Percentiles rank a stretch among this genome's conserved stretches.
Evolutionary conservation across 768 basidiomycete species (phyloP).

Genomic region (Harrya chromipes): DNA sequence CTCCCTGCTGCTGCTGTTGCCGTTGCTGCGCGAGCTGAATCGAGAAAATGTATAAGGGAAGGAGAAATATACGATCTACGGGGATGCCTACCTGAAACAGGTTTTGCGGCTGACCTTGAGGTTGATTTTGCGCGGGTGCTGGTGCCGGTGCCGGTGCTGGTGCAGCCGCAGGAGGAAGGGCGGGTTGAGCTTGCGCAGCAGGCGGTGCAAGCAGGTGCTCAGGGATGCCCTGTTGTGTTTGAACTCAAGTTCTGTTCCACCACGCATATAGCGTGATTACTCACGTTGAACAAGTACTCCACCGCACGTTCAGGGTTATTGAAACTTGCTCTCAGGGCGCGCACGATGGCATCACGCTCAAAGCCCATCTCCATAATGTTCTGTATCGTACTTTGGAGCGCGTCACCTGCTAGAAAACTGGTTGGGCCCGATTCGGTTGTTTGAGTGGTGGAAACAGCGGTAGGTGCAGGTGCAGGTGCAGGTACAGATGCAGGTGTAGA

Average conservation of each 20-base stretch:
- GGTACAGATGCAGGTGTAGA: conserved; percentile 33
- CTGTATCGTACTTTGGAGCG: conserved; percentile 70
- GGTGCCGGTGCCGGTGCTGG: conserved; percentile 34
- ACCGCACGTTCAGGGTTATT: conserved; percentile 98
- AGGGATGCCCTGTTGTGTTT: conserved; percentile 68
- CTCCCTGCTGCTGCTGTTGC: conserved; percentile 36
- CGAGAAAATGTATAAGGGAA: not conserved
- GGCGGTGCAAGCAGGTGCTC: conserved; percentile 46
- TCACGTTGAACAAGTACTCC: conserved; percentile 93
- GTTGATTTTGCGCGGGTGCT: conserved; percentile 14
- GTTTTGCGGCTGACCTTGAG: conserved; percentile 61
- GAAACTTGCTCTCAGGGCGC: conserved; percentile 87
- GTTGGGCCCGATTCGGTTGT: conserved; percentile 37
- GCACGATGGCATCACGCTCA: conserved; percentile 74
- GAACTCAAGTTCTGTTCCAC: conserved; percentile 1
- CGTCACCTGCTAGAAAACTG: conserved; percentile 74
- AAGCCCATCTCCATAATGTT: conserved; percentile 97
- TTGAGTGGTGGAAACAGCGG: conserved; percentile 28
- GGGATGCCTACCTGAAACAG: conserved; percentile 67
- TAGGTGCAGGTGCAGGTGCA: conserved; percentile 31
- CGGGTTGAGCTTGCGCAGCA: conserved; percentile 41
- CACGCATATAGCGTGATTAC: conserved; percentile 27
- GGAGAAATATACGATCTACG: not conserved
- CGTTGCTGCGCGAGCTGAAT: conserved; percentile 71
- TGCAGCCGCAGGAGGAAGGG: conserved; percentile 37